A percentile compares a stretch with the other conserved stretches of the same genome.
phyloP scores from a whole-genome alignment of 2,329 filamentous ascomycete genomes.

The Xylariaceae sp. region DNA sequence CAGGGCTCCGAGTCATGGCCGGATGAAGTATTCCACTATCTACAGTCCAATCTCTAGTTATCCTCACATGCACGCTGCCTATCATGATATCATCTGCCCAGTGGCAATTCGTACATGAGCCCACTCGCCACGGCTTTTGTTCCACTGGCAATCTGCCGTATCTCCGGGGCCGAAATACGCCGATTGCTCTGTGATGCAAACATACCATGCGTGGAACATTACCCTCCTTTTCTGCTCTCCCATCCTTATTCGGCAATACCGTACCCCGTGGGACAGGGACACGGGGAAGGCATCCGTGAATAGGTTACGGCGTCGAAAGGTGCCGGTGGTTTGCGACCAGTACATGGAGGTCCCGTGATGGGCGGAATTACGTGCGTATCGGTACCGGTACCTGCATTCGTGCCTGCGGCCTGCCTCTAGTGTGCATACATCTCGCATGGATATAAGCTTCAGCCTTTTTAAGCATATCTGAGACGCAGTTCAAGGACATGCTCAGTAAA shows the following conservation, averaged over 20 bases:
- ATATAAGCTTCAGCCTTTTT: no score
- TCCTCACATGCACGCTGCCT: no score
- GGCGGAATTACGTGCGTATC: neutral
- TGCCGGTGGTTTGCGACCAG: neutral
- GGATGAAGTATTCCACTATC: neutral
- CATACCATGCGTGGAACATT: neutral
- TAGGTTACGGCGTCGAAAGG: neutral
- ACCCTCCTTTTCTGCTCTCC: neutral
- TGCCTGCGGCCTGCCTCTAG: no score
- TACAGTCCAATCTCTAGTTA: neutral
- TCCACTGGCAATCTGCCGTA: neutral
- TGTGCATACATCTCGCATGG: no score
- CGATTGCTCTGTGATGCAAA: neutral
- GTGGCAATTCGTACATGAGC: neutral
- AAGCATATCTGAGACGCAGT: no score
- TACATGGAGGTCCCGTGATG: neutral
- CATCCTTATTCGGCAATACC: neutral
- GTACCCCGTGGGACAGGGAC: neutral
- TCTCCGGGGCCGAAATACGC: neutral
- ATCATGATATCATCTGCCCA: no score
- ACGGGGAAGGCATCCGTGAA: neutral
- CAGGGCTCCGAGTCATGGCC: neutral
- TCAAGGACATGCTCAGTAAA: no score
- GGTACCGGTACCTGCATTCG: neutral
- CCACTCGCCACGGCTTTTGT: neutral